Conservation (phyloP, 768 basidiomycete genomes). For the Nevesoporus exiguus region DNA sequence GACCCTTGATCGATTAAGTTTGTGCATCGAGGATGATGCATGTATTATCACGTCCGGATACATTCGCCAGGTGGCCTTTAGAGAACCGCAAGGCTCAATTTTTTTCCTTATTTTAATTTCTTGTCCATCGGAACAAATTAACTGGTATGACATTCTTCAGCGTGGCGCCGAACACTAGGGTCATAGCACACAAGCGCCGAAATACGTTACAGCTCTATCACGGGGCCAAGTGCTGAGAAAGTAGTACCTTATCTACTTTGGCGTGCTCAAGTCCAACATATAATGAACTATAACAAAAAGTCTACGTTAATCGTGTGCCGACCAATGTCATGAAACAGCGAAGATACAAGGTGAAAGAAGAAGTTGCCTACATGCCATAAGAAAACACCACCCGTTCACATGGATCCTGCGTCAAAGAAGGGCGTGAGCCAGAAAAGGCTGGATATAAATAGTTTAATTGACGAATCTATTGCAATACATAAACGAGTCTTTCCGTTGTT, state of each 20-base stretch:
- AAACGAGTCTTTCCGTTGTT: conserved; percentile 17
- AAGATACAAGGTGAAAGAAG: neutral
- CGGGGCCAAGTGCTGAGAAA: neutral
- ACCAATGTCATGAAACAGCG: conserved; percentile 9
- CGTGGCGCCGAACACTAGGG: neutral
- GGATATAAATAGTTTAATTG: conserved; percentile 25
- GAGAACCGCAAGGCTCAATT: too few relatives aligned
- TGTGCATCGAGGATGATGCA: neutral
- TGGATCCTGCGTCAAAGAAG: conserved; percentile 9
- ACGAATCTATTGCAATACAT: conserved; percentile 23
- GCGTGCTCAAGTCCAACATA: conserved; percentile 11
- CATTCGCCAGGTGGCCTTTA: too few relatives aligned
- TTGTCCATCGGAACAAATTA: too few relatives aligned
- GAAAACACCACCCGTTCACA: conserved; percentile 16
- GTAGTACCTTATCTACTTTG: conserved; percentile 2
- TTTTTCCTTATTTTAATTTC: too few relatives aligned
- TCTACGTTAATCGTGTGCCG: conserved; percentile 12
- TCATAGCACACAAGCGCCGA: neutral
- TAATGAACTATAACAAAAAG: conserved; percentile 25
- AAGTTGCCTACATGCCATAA: conserved; percentile 13
- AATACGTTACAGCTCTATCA: neutral
- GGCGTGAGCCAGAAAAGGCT: conserved; percentile 10
- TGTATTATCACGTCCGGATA: neutral
- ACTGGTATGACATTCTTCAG: too few relatives aligned
- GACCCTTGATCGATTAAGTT: neutral